Evolutionary conservation across 441 rosid species (phyloP).

Genomic region (Erysimum cheiri): DNA sequence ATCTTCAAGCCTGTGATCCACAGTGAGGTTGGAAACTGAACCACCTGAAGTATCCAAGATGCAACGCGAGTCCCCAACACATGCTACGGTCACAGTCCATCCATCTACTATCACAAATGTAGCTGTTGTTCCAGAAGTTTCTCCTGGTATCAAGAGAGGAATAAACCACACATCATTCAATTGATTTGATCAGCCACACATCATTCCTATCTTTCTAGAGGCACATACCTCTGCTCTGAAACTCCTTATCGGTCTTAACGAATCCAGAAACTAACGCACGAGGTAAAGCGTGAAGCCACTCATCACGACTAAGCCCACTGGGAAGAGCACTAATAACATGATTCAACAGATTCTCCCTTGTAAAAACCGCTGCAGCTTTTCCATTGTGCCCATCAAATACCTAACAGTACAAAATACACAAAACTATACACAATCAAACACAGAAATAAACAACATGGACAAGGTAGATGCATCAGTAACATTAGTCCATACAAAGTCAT

Average conservation of each 20-base stretch:
- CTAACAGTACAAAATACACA: constrained; percentile 49
- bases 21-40: constrained; percentile 65
- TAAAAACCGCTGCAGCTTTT: constrained; percentile 82
- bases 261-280: constrained; percentile 94
- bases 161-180: constrained; percentile 13
- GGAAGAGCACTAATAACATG: constrained; percentile 83
- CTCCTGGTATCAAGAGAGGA: constrained; percentile 55
- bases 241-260: constrained; percentile 91
- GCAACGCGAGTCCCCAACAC: constrained; percentile 94
- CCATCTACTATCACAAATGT: constrained; percentile 90
- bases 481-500: neutral
- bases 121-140: constrained; percentile 93
- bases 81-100: constrained; percentile 92
- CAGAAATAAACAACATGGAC: constrained; percentile 14
- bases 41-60: constrained; percentile 78
- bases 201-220: no score
- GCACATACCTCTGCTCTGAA: constrained; percentile 76
- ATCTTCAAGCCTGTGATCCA: constrained; percentile 90
- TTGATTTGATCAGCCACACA: constrained; percentile 5
- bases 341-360: constrained; percentile 72
- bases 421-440: constrained; percentile 22
- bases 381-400: constrained; percentile 94
- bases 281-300: constrained; percentile 88
- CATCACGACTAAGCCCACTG: constrained; percentile 69
- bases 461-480: neutral